Base-by-base conservation (phyloP, 495 filamentous ascomycete genomes). In the Neurospora pannonica region DNA sequence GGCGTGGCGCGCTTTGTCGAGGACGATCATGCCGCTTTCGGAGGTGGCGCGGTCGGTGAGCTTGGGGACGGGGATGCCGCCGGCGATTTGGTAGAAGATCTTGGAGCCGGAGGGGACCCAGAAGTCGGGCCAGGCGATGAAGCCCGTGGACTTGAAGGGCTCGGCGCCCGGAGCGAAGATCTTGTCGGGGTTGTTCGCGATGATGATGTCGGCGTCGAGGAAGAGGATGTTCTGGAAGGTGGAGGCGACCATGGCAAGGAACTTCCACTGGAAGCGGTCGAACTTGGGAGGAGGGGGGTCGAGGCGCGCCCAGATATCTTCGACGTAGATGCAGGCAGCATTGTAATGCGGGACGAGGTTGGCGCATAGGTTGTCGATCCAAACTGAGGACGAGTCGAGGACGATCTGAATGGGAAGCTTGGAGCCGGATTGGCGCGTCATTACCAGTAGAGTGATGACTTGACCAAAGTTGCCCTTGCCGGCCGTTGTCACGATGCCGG, bases 111-210 rank as follows among this genome's bases (percentile, higher is more conserved):
- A 88, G 1, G 84, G 83, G 9, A 80, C 82, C 88, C 88, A 91
- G 77, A 90, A 90, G 76, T 91, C 90, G 5, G 89, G 88, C 88
- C 88, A 92, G 60, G 84, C 85, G 3, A 91, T 86, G 69, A 91
- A 77, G 0, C 89, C 88, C 0, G 82, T 82, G 8, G 84, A 85
- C 2, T 76, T 79, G 78, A 87, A 91, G 1, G 89, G 87, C 46
- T 88, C 85, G 4, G 84, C 75, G 17, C 70, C 73, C 0, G 42
- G 67, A 21, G 79, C 76, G 21, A 92, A 84, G 10, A 91, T 77
- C 2, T 82, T 72, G 60, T 87, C 87, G 0, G 89, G 89, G 40
- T 85, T 82, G 15, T 83, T 79, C 10, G 90, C 76, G 8, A 88
- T 87, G 48, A 91, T 85, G 72, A 82, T 84, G 75, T 91, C 89